Percentiles rank a stretch among this genome's conserved stretches.
Evolutionary conservation across 148 eudicot species (phyloP).

Genomic region (Pharnaceum exiguum): DNA sequence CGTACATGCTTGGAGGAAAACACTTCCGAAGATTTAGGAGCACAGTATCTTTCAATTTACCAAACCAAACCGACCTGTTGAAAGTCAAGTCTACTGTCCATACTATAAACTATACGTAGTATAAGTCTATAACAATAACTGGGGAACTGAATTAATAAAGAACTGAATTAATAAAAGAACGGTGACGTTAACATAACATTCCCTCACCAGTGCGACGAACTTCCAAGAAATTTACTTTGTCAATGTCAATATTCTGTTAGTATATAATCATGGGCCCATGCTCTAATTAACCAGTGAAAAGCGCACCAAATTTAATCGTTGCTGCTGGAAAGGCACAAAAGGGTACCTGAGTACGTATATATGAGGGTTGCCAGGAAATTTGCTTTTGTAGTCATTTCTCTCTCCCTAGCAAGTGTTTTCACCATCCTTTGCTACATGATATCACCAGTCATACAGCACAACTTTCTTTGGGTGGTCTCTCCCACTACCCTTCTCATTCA

Average conservation of each 20-base stretch:
- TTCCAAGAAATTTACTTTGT: constrained; percentile 12
- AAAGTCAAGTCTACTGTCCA: no score
- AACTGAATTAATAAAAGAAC: neutral
- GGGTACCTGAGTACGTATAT: no score
- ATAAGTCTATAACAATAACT: no score
- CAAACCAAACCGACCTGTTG: neutral
- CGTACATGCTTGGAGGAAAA: neutral
- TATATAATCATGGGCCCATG: neutral
- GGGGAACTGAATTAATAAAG: no score
- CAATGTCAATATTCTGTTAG: constrained; percentile 12
- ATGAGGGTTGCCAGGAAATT: constrained; percentile 17
- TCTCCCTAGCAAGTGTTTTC: constrained; percentile 17
- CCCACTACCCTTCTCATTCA: constrained; percentile 20
- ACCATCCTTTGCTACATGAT: constrained; percentile 2
- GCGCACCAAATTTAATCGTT: neutral
- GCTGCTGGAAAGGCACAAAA: neutral
- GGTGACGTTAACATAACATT: neutral
- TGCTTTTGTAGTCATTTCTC: neutral
- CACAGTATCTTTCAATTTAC: neutral
- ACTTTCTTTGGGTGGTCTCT: neutral
- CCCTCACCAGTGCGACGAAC: neutral
- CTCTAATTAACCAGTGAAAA: no score
- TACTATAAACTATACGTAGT: no score
- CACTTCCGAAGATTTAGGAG: constrained; percentile 7
- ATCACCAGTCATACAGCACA: neutral